A percentile compares a stretch with the other conserved stretches of the same genome.
phyloP scores from a whole-genome alignment of 2,329 filamentous ascomycete species.

The Penicillium polonicum region DNA sequence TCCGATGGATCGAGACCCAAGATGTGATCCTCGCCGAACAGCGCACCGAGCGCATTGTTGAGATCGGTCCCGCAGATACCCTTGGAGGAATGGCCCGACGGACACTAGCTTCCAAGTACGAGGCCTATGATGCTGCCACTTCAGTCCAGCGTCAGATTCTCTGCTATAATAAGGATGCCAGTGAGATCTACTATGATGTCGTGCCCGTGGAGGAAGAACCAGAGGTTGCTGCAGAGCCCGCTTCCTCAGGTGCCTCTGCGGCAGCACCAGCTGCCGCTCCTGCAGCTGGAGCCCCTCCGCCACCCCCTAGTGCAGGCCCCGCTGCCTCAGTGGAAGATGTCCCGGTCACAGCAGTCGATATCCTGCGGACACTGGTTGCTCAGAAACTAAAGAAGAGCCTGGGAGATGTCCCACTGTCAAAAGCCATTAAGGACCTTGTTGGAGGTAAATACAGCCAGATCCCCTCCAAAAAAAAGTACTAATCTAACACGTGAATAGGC shows the following conservation, averaged over 20 bases:
- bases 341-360: slow-evolving; percentile 83
- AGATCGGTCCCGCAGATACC: slow-evolving; percentile 95
- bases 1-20: slow-evolving; percentile 99
- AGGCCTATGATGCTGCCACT: slow-evolving; percentile 95
- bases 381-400: slow-evolving; percentile 97
- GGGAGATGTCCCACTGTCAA: slow-evolving; percentile 83
- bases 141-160: slow-evolving; percentile 96
- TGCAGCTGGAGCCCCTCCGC: slow-evolving; percentile 55
- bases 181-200: slow-evolving; percentile 99
- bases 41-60: slow-evolving; percentile 93
- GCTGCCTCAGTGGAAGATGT: slow-evolving; percentile 82
- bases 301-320: slow-evolving; percentile 73
- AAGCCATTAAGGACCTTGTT: slow-evolving; percentile 97
- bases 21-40: slow-evolving; percentile 98
- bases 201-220: slow-evolving; percentile 92
- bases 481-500: slow-evolving; percentile 53
- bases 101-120: slow-evolving; percentile 94
- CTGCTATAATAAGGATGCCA: slow-evolving; percentile 99
- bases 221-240: slow-evolving; percentile 49
- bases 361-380: slow-evolving; percentile 83
- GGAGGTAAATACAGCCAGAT: slow-evolving; percentile 65
- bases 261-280: slow-evolving; percentile 47
- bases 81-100: slow-evolving; percentile 96
- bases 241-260: slow-evolving; percentile 39
- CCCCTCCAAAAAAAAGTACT: background rate